Evolutionary conservation across 23 red algal species (phyloP).

Genomic region (Gracilaria vermiculophylla): DNA sequence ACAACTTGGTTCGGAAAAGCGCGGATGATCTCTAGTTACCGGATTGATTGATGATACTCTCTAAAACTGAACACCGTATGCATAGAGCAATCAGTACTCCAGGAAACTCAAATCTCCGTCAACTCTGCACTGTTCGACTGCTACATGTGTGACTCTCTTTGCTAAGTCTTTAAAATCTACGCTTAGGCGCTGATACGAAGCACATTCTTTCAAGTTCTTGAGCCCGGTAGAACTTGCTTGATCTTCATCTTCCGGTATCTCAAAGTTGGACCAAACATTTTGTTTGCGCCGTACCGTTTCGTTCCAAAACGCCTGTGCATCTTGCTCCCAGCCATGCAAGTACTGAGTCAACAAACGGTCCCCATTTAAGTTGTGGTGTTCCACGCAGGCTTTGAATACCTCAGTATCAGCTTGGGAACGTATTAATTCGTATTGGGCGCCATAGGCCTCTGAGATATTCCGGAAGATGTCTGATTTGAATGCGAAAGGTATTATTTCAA

Average conservation of each 20-base stretch:
- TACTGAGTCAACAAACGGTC: not conserved
- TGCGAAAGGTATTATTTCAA: constrained; percentile 75
- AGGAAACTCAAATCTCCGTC: constrained; percentile 5
- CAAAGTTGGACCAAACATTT: constrained; percentile 34
- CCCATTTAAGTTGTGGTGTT: constrained; percentile 52
- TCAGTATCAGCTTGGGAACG: constrained; percentile 60
- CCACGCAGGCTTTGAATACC: constrained; percentile 61
- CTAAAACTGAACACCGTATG: not conserved
- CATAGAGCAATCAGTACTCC: not conserved
- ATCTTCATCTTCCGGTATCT: constrained; percentile 23
- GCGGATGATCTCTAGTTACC: not conserved
- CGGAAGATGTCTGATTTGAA: constrained; percentile 35
- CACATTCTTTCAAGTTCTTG: constrained; percentile 40
- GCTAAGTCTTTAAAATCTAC: constrained; percentile 65
- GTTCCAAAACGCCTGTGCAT: not conserved
- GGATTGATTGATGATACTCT: not conserved
- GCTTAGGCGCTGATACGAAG: constrained; percentile 60
- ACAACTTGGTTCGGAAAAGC: too few relatives aligned
- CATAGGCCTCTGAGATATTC: constrained; percentile 45
- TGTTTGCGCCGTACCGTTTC: constrained; percentile 4
- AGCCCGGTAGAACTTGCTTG: not conserved
- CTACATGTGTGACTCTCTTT: not conserved
- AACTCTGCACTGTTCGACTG: constrained; percentile 2
- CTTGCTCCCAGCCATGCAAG: not conserved
- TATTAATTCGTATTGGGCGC: constrained; percentile 2